phyloP scores from a whole-genome alignment of 148 eudicot species.

The Spergularia bocconei region DNA sequence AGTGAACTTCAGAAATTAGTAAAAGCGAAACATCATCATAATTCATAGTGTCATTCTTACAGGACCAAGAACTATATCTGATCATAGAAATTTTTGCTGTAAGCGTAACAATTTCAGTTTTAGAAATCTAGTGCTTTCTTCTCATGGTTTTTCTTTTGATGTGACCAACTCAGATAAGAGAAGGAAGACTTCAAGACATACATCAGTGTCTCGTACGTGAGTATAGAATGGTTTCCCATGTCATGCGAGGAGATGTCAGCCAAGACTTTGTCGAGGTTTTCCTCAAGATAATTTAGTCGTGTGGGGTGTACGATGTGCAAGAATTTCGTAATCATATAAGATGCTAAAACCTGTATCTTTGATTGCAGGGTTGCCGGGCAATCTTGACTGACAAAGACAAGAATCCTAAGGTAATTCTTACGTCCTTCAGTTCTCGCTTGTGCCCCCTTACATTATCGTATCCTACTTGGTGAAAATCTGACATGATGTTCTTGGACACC shows the following conservation, averaged over 20 bases:
- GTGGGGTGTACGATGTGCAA: no score
- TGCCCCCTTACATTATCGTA: not conserved
- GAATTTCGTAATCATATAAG: not conserved
- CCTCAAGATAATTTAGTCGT: not conserved
- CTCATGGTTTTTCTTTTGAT: not conserved
- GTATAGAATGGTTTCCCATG: conserved; percentile 78
- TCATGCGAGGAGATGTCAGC: conserved; percentile 69
- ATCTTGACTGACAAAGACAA: conserved; percentile 75
- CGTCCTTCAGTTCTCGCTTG: not conserved
- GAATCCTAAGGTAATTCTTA: conserved; percentile 68
- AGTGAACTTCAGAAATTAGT: not conserved
- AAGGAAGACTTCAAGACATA: conserved; percentile 90
- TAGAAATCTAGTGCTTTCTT: not conserved
- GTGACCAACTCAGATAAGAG: conserved; percentile 58
- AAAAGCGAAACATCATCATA: no score
- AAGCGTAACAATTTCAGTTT: not conserved
- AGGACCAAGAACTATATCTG: not conserved
- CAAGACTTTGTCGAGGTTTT: conserved; percentile 81
- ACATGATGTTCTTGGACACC: conserved; percentile 1
- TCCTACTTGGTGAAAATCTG: not conserved
- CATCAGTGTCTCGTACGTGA: conserved; percentile 89
- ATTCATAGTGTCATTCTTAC: no score
- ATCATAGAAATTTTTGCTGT: not conserved
- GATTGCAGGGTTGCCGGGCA: conserved; percentile 89
- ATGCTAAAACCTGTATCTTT: conserved; percentile 11